phyloP scores from a whole-genome alignment of 768 basidiomycete genomes.

The Podaxis carcinomalis region DNA sequence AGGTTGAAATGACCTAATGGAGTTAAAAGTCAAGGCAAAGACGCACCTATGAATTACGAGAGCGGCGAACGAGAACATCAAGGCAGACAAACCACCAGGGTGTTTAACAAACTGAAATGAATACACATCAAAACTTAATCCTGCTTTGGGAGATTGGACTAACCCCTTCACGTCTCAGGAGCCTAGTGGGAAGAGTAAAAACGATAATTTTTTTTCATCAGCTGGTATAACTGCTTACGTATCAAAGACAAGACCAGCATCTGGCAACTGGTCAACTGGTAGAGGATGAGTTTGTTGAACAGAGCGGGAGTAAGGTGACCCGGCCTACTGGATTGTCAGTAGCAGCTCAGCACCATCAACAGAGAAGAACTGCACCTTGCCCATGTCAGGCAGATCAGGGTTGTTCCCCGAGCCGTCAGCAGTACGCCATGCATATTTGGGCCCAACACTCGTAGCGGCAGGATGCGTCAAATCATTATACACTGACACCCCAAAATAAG shows the following conservation, averaged over 20 bases:
- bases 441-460: slow-evolving; percentile 62
- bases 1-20: neutral
- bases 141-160: slow-evolving; percentile 11
- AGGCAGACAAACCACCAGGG: slow-evolving; percentile 71
- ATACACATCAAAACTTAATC: neutral
- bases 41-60: slow-evolving; percentile 73
- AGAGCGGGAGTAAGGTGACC: slow-evolving; percentile 76
- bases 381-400: slow-evolving; percentile 61
- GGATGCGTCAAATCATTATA: slow-evolving; percentile 84
- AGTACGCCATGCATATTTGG: slow-evolving; percentile 58
- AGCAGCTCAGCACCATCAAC: neutral
- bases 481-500: slow-evolving; percentile 34
- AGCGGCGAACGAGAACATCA: slow-evolving; percentile 82
- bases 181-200: slow-evolving; percentile 20
- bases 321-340: slow-evolving; percentile 35
- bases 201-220: neutral
- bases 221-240: slow-evolving; percentile 34
- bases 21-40: neutral
- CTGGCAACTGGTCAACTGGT: slow-evolving; percentile 67
- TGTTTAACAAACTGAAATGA: slow-evolving; percentile 60
- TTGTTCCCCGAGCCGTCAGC: slow-evolving; percentile 84
- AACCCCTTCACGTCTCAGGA: slow-evolving; percentile 70
- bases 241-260: slow-evolving; percentile 79
- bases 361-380: slow-evolving; percentile 38
- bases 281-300: slow-evolving; percentile 68